phyloP scores from a whole-genome alignment of 306 rosid genomes.

The Ceratonia siliqua region DNA sequence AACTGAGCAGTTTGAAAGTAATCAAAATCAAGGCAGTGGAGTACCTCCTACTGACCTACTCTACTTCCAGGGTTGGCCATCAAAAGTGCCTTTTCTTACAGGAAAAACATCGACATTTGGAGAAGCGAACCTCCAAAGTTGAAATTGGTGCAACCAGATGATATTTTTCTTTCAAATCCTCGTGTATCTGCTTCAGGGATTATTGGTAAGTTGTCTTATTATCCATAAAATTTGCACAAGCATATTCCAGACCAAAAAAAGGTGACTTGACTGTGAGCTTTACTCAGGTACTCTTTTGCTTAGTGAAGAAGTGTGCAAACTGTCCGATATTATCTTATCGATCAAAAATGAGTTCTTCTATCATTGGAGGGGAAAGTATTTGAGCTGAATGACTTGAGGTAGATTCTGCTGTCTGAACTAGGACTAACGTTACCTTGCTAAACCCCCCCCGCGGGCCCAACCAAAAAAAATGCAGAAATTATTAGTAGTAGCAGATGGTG shows the following conservation, averaged over 20 bases:
- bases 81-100: constrained; percentile 67
- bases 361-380: neutral
- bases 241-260: neutral
- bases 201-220: constrained; percentile 55
- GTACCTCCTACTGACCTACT: constrained; percentile 55
- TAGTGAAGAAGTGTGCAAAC: constrained; percentile 23
- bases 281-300: constrained; percentile 1
- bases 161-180: constrained; percentile 76
- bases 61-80: constrained; percentile 80
- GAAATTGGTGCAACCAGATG: constrained; percentile 75
- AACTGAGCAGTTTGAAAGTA: constrained; percentile 53
- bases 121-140: constrained; percentile 63
- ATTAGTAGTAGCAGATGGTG: neutral
- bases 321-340: neutral
- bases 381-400: neutral
- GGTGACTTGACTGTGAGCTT: neutral
- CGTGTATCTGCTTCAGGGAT: constrained; percentile 72
- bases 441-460: no score
- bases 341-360: neutral
- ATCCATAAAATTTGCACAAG: constrained; percentile 7
- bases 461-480: no score
- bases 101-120: constrained; percentile 70
- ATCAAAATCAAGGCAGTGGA: constrained; percentile 33
- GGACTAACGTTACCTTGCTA: neutral
- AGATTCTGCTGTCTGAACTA: neutral